Evolutionary conservation across 192 early-diverging fungal species (phyloP), one percentile per base, ranked within the genome.

Genomic region (Coemansia asiatica): DNA sequence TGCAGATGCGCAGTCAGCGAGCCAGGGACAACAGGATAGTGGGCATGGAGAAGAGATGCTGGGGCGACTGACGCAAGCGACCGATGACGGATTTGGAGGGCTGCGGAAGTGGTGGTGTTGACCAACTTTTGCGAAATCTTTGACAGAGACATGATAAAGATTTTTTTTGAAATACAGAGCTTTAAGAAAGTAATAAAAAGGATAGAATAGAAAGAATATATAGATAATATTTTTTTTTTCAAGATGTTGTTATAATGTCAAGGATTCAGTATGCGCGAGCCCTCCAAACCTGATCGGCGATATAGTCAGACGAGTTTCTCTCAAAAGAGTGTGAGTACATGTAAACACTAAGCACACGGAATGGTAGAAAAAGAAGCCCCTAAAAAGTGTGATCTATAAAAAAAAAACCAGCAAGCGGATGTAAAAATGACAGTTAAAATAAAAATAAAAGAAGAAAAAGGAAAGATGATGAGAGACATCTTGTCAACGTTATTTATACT

Each of bases 231-330:
- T 44, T 36, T 36, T 36, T 36, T 12, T 36, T 36, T 10, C 13
- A 36, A n/a, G n/a, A n/a, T n/a, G n/a, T n/a, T n/a, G n/a, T n/a
- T n/a, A n/a, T n/a, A n/a, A n/a, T n/a, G n/a, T n/a, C n/a, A n/a
- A n/a, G 72, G 51, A 71, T 64, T 57, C 64, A 73, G 54, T 66
- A 72, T 83, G 60, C 60, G 62, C 66, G 59, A 44, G 76, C 67
- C 57, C 61, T 76, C 66, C 72, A 80, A 59, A 77, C 70, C 82
- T 93, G 92, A 81, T 95, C 92, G 82, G 89, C 85, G 81, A 93
- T 89, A 84, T 95, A 95, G 85, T 95, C 92, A 75, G 90, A 85
- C 69, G 89, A 90, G 81, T 89, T 88, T 77, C 85, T 92, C 86
- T 95, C 94, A 68, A 82, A 84, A 63, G 86, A 85, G 91, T 95